phyloP scores from a whole-genome alignment of 2,329 filamentous ascomycete species.

The Ambrosiella beaveri region DNA sequence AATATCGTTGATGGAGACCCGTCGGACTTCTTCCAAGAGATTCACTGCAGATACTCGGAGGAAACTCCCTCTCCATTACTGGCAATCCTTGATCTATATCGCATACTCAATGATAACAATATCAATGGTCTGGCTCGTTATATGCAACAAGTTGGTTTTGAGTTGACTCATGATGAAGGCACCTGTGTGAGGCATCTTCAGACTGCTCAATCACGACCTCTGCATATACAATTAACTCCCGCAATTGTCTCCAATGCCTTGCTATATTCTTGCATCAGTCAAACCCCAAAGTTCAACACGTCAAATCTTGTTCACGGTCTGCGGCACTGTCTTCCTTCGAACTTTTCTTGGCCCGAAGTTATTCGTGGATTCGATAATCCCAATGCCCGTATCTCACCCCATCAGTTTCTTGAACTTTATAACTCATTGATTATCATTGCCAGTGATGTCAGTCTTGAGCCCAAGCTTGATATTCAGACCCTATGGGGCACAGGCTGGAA shows the following conservation, averaged over 20 bases:
- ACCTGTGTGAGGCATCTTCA: slow-evolving; percentile 38
- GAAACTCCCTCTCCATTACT: slow-evolving; percentile 54
- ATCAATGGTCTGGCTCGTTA: slow-evolving; percentile 42
- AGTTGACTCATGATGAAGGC: slow-evolving; percentile 61
- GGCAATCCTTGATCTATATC: slow-evolving; percentile 50
- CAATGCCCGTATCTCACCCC: slow-evolving; percentile 54
- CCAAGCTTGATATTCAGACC: slow-evolving; percentile 60
- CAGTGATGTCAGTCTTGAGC: slow-evolving; percentile 32
- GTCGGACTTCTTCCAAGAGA: slow-evolving; percentile 49
- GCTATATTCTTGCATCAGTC: slow-evolving; percentile 45
- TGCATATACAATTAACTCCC: slow-evolving; percentile 47
- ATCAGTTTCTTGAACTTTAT: slow-evolving; percentile 70
- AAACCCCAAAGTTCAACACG: slow-evolving; percentile 35
- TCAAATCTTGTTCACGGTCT: slow-evolving; percentile 42
- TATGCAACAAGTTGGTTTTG: slow-evolving; percentile 58
- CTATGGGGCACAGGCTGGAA: slow-evolving; percentile 88
- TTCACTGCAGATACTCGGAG: slow-evolving; percentile 48
- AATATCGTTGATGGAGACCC: slow-evolving; percentile 65
- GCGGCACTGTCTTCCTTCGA: slow-evolving; percentile 40
- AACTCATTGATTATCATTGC: slow-evolving; percentile 61
- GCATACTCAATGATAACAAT: slow-evolving; percentile 43
- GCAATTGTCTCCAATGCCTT: slow-evolving; percentile 61
- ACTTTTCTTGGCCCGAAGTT: slow-evolving; percentile 56
- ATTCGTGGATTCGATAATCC: slow-evolving; percentile 67
- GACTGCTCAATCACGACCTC: slow-evolving; percentile 23